Base-by-base conservation (phyloP, 148 eudicot species). In the Fallopia convolvulus region DNA sequence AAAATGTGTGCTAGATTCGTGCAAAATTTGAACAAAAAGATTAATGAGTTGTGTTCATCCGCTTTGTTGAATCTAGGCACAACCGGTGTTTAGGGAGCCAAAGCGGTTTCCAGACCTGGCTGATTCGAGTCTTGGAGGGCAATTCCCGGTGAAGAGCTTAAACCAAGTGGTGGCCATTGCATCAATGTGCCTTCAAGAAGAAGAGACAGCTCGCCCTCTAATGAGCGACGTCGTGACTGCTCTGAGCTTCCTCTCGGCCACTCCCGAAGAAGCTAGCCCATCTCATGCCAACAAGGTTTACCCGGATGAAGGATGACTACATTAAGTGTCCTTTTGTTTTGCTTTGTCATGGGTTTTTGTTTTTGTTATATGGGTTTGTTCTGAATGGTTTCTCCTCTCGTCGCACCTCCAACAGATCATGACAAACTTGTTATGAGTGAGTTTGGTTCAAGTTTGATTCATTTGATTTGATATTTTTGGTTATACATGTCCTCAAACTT, bases 141-240 rank as follows among this genome's bases (percentile, higher is more conserved):
- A 85, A 4, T 85, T 72, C 77, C 91, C 92, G 2, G 70, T 72
- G 33, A 92, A 90, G 79, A 77, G 89, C 52, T 74, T 92, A 73
- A 89, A 89, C 74, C 97, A 90, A 79, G 90, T 88, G 10, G 90
- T 92, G 42, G 97, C 94, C 18, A 83, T 92, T 42, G 91, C 94
- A 36, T 88, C 97, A 4, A 90, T 92, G 97, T 92, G 97, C 68
- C 87, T 92, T 30, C 94, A 90, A 56, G 97, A 90, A n/a, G 93
- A 90, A 74, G 89, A 86, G 73, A 75, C 84, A 4, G 81, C 81
- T 3, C 90, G 97, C 11, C 97, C 97, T 21, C 79, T 89, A 63
- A 90, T 92, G 76, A 85, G 87, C 7, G 97, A 92, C 39, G 97
- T 92, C 2, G 94, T 92, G 15, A 86, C 88, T 0, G 94, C 97